Percentiles rank a stretch among this genome's conserved stretches.
These are phyloP conservation scores for Cordia subcordata DNA, from an alignment of 257 asterid species.

Conservation along the genomic window DNA sequence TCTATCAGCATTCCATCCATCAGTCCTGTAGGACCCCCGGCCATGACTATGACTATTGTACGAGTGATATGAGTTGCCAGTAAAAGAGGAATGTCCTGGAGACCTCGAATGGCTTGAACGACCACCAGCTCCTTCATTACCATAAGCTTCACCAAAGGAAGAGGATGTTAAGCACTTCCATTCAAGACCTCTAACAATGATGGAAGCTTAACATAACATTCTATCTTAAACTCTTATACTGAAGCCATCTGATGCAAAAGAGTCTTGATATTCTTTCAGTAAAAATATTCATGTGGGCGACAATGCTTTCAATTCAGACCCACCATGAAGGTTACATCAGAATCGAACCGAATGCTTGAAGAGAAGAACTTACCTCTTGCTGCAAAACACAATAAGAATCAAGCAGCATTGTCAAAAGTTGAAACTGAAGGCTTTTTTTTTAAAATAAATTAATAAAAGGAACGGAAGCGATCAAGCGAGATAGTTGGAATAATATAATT, in stretches of 20 bases:
- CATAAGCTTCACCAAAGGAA: constrained; percentile 99
- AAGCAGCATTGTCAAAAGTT: constrained; percentile 25
- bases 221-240: constrained; percentile 62
- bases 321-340: constrained; percentile 75
- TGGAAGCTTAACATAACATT: constrained; percentile 83
- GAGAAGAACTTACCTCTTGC: constrained; percentile 99
- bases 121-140: constrained; percentile 85
- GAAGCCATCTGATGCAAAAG: constrained; percentile 59
- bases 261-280: constrained; percentile 65
- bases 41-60: constrained; percentile 64
- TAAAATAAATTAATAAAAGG: not conserved
- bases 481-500: not conserved
- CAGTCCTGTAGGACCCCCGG: constrained; percentile 54
- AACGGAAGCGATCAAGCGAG: not conserved
- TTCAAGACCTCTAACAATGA: constrained; percentile 63
- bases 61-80: constrained; percentile 47
- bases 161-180: constrained; percentile 73
- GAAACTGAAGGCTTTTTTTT: constrained; percentile 11
- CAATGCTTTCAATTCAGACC: constrained; percentile 72
- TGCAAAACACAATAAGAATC: constrained; percentile 56
- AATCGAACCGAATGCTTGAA: constrained; percentile 78
- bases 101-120: constrained; percentile 84
- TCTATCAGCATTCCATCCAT: constrained; percentile 65
- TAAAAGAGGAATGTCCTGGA: constrained; percentile 55
- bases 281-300: constrained; percentile 44